Conservation (phyloP, 129 eudicot species). For the Centaurea solstitialis region DNA sequence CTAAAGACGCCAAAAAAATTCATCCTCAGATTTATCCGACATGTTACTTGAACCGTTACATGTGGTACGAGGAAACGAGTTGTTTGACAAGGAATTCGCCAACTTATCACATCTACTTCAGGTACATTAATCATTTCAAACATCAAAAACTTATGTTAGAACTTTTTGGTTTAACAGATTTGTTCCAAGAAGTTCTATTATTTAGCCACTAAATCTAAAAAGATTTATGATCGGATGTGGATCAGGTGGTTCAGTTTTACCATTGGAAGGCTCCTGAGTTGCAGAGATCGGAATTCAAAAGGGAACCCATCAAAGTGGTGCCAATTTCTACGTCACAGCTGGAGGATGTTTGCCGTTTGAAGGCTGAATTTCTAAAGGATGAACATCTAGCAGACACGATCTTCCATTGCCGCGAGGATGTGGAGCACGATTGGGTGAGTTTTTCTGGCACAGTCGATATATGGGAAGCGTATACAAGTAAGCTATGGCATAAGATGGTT, state of each 20-base stretch:
- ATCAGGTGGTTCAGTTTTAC: slow-evolving; percentile 81
- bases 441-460: slow-evolving; percentile 49
- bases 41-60: slow-evolving; percentile 49
- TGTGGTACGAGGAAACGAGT: slow-evolving; percentile 46
- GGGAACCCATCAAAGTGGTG: slow-evolving; percentile 5
- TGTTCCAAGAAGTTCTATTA: no score
- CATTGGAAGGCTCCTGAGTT: slow-evolving; percentile 50
- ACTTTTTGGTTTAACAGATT: not conserved
- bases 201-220: not conserved
- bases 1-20: slow-evolving; percentile 23
- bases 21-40: slow-evolving; percentile 34
- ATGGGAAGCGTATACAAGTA: slow-evolving; percentile 69
- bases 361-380: slow-evolving; percentile 56
- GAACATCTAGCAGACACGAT: slow-evolving; percentile 33
- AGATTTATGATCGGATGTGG: no score
- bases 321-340: slow-evolving; percentile 41
- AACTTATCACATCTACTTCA: slow-evolving; percentile 89
- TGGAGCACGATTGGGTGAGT: slow-evolving; percentile 39
- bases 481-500: slow-evolving; percentile 46
- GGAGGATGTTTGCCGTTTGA: slow-evolving; percentile 35
- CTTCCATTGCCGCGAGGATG: slow-evolving; percentile 15
- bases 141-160: not conserved
- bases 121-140: slow-evolving; percentile 45
- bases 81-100: slow-evolving; percentile 50
- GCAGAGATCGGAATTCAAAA: slow-evolving; percentile 27